These are phyloP conservation scores for Penicillium sp. DNA, from an alignment of 2,329 filamentous ascomycete species.

Conservation along the genomic window DNA sequence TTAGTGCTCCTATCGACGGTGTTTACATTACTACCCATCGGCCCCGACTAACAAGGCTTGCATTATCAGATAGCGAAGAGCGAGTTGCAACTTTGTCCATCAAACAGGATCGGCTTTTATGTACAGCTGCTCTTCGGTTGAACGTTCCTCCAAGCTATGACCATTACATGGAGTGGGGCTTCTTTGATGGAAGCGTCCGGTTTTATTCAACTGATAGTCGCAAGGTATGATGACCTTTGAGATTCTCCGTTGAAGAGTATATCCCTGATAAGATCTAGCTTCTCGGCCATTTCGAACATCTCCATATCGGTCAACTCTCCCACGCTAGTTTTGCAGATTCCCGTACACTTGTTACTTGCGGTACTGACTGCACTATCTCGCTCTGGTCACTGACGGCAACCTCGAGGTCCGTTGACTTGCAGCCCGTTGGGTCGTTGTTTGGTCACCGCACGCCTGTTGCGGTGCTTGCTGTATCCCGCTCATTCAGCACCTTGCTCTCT, in stretches of 20 bases:
- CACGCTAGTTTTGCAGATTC: slow-evolving; percentile 80
- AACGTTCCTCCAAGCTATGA: slow-evolving; percentile 84
- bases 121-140: slow-evolving; percentile 73
- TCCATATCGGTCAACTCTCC: slow-evolving; percentile 86
- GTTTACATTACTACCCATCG: neutral
- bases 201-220: slow-evolving; percentile 83
- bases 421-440: slow-evolving; percentile 74
- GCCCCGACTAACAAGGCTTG: neutral
- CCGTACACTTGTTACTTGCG: slow-evolving; percentile 83
- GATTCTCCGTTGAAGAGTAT: neutral
- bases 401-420: slow-evolving; percentile 68
- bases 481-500: slow-evolving; percentile 82
- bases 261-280: slow-evolving; percentile 36
- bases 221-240: slow-evolving; percentile 49
- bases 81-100: slow-evolving; percentile 70
- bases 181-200: slow-evolving; percentile 82
- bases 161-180: slow-evolving; percentile 93
- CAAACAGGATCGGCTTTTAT: slow-evolving; percentile 76
- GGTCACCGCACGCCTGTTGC: slow-evolving; percentile 82
- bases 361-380: slow-evolving; percentile 84
- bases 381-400: slow-evolving; percentile 67
- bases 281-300: slow-evolving; percentile 84
- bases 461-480: slow-evolving; percentile 74
- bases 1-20: slow-evolving; percentile 28
- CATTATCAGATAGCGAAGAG: slow-evolving; percentile 59